Evolutionary conservation across 2,329 filamentous ascomycete species (phyloP).

Genomic region (Botryotinia globosa): DNA sequence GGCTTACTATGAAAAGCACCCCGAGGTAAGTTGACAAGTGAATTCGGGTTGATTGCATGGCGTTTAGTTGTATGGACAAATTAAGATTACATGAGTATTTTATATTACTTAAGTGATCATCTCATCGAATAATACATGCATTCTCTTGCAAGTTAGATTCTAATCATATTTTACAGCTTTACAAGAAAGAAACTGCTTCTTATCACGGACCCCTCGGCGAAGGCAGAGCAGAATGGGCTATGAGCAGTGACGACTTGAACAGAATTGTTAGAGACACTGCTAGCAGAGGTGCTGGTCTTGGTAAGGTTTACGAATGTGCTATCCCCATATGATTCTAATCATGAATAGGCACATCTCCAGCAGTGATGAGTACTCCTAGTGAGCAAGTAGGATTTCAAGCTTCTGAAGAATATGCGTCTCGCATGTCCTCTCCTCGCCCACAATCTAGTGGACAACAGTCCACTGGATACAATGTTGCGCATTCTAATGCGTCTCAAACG

Average conservation of each 20-base stretch:
- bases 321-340: constrained; percentile 32
- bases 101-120: neutral
- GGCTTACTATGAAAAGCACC: constrained; percentile 90
- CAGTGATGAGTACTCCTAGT: constrained; percentile 71
- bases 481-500: constrained; percentile 46
- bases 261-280: constrained; percentile 76
- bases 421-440: constrained; percentile 67
- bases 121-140: neutral
- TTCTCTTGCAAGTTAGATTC: neutral
- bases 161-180: constrained; percentile 41
- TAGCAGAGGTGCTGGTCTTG: constrained; percentile 50
- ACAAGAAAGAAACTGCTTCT: constrained; percentile 64
- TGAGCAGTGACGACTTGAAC: constrained; percentile 88
- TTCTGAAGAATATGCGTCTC: constrained; percentile 76
- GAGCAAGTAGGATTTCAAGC: constrained; percentile 90
- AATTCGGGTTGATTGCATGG: neutral
- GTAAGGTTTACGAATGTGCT: constrained; percentile 42
- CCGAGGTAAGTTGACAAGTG: constrained; percentile 50
- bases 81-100: neutral
- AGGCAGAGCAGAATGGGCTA: constrained; percentile 67
- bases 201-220: constrained; percentile 48
- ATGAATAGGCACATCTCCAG: constrained; percentile 58
- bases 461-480: constrained; percentile 39
- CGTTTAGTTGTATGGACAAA: neutral
- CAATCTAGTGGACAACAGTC: constrained; percentile 37